Evolutionary conservation across 1,284 basidiomycete genomes (phyloP), one percentile per base, ranked within the genome.

Genomic region (Melampsora abietis-canadensis): DNA sequence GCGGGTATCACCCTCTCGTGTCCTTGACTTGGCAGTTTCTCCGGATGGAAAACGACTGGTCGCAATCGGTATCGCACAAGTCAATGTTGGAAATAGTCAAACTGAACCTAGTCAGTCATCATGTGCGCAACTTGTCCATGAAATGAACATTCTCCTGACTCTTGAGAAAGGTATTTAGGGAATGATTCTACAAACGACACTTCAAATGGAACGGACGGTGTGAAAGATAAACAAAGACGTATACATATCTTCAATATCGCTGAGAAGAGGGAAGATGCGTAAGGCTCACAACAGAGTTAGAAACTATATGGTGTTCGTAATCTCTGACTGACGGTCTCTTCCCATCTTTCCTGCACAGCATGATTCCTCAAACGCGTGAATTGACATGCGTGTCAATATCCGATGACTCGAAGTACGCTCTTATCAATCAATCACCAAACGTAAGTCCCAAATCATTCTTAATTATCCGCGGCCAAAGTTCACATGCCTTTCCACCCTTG

Each of bases 321-420:
- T 7, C 51, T 54, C 17, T 21, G 46, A 63, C 60, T 70, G 60
- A 68, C 21, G 17, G 24, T 14, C 24, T 10, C 34, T 65, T 21
- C 30, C 51, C 31, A 31, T 68, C 40, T 19, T 59, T 57, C 4
- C 54, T 19, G 15, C n/a, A 2, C 64, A 73, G 69, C 4, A 73
- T 73, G 69, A 73, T 73, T 40, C 69, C 69, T 5, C 27, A 64
- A 30, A 59, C 31, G 17, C 79, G 89, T 66, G 91, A 94, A 81
- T 84, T 93, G 66, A 93, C 92, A 47, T 92, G 92, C 80, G 88
- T 98, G 78, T 90, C 90, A 82, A 86, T 96, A 67, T 93, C 94
- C 17, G 85, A 87, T 66, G 91, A 98, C 82, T 95, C 92, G 17
- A 88, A 88, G 77, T 92, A 88, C 79, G 91, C 91, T 2, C 85